A percentile compares a stretch with the other conserved stretches of the same genome.
Evolutionary conservation across 2,329 filamentous ascomycete species (phyloP).

Genomic region (Trichoderma hamatum): DNA sequence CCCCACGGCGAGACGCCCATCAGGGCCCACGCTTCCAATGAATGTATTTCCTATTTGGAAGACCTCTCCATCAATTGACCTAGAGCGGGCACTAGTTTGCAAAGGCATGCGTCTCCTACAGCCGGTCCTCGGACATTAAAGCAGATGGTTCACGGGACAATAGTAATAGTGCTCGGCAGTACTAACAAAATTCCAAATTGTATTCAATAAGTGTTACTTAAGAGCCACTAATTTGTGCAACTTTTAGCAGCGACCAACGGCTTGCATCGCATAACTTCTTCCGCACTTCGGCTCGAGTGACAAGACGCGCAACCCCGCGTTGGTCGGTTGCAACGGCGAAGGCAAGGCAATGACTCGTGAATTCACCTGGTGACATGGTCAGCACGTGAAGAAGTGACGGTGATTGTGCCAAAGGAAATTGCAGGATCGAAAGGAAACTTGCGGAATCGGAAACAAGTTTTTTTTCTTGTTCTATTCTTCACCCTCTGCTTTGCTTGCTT

Average conservation of each 20-base stretch:
- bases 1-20: not conserved
- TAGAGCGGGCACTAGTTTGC: not conserved
- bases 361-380: not conserved
- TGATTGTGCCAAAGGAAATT: not conserved
- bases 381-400: not conserved
- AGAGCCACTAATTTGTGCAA: not conserved
- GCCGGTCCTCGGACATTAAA: not conserved
- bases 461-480: not conserved
- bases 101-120: not conserved
- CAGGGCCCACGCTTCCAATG: not conserved
- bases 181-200: not conserved
- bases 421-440: not conserved
- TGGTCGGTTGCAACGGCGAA: not conserved
- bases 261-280: not conserved
- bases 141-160: not conserved
- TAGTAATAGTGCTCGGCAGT: not conserved
- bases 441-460: not conserved
- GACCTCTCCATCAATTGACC: not conserved
- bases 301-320: not conserved
- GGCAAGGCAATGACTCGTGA: not conserved
- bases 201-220: not conserved
- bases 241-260: not conserved
- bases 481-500: not conserved
- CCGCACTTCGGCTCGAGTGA: not conserved
- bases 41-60: not conserved